These are phyloP conservation scores for Medicago truncatula DNA, from an alignment of 306 rosid species.

Conservation along the genomic window MtrunA17r5.0-ANR NC_053048.1:5912501-5913000, in stretches of 20 bases:
- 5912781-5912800: conserved; percentile 55
- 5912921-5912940: conserved; percentile 57
- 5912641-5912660: conserved; percentile 26
- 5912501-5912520: conserved; percentile 40
- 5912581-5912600: conserved; percentile 38
- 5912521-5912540: conserved; percentile 68
- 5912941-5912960: conserved; percentile 62
- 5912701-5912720: conserved; percentile 41
- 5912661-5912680: conserved; percentile 36
- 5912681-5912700: conserved; percentile 61
- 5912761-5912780: conserved; percentile 71
- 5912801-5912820: conserved; percentile 49
- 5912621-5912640: conserved; percentile 38
- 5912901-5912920: conserved; percentile 82
- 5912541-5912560: conserved; percentile 69
- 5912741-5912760: conserved; percentile 57
- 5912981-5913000: conserved; percentile 58
- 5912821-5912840: conserved; percentile 47
- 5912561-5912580: conserved; percentile 58
- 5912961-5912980: conserved; percentile 57
- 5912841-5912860: conserved; percentile 31
- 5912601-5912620: conserved; percentile 31
- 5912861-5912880: conserved; percentile 24
- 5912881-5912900: conserved; percentile 65
- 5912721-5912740: conserved; percentile 52